Evolutionary conservation across 805 yeast species (phyloP).

Genomic region (Suhomyces vadensis): DNA sequence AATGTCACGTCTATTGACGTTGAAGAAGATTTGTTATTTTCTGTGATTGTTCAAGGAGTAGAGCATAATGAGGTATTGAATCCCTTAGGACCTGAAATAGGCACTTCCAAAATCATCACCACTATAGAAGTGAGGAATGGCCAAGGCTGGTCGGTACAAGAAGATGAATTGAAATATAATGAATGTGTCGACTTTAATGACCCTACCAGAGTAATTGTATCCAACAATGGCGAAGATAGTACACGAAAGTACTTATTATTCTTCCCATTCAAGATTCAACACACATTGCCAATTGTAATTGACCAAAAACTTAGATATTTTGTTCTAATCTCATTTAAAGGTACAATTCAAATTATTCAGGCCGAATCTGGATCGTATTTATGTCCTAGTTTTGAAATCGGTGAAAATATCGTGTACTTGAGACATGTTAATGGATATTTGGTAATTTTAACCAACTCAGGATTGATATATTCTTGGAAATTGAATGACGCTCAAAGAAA

Average conservation of each 20-base stretch:
- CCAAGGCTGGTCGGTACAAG: constrained; percentile 40
- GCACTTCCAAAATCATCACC: constrained; percentile 17
- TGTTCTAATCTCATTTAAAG: constrained; percentile 59
- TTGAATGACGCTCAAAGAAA: constrained; percentile 23
- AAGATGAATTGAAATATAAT: constrained; percentile 37
- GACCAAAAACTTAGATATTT: constrained; percentile 42
- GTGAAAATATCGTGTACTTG: constrained; percentile 44
- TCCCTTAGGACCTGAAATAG: constrained; percentile 5
- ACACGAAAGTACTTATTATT: constrained; percentile 37
- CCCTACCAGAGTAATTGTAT: constrained; percentile 47
- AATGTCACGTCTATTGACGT: constrained; percentile 28
- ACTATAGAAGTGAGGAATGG: constrained; percentile 45
- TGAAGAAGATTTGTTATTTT: constrained; percentile 41
- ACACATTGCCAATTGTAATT: constrained; percentile 42
- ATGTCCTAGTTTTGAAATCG: constrained; percentile 54
- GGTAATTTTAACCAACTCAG: constrained; percentile 50
- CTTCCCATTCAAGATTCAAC: constrained; percentile 50
- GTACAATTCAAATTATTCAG: constrained; percentile 49
- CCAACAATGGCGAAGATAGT: constrained; percentile 36
- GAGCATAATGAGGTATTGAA: constrained; percentile 18
- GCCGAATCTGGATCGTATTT: constrained; percentile 46
- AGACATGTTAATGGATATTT: constrained; percentile 34
- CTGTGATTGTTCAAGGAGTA: constrained; percentile 37
- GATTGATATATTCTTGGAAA: constrained; percentile 53
- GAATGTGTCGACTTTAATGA: constrained; percentile 46